phyloP scores from a whole-genome alignment of 371 early-diverging fungal species.

The Batrachochytrium dendrobatidis region DNA sequence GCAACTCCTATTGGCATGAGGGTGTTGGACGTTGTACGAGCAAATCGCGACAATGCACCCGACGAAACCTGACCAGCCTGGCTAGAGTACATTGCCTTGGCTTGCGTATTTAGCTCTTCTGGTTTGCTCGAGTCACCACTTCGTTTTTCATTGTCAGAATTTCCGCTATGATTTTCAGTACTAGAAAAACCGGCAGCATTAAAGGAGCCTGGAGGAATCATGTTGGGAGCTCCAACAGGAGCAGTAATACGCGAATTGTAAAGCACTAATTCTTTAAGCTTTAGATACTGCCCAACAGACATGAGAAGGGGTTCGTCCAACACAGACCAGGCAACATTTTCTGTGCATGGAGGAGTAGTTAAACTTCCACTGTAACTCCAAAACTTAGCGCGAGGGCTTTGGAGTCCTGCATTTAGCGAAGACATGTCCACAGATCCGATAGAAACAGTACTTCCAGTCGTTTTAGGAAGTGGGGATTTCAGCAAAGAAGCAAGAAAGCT shows the following conservation, averaged over 20 bases:
- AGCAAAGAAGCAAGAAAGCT: conserved; percentile 24
- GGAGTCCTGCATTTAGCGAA: conserved; percentile 1
- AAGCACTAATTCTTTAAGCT: conserved; percentile 19
- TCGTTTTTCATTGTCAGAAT: too few relatives aligned
- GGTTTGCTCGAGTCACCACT: too few relatives aligned
- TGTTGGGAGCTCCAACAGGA: not conserved
- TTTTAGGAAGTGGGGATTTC: conserved; percentile 12
- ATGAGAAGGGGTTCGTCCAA: conserved; percentile 22
- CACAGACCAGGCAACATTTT: conserved; percentile 39
- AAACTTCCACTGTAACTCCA: conserved; percentile 35
- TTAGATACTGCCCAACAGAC: conserved; percentile 20
- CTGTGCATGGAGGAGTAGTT: conserved; percentile 46
- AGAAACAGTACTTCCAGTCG: not conserved
- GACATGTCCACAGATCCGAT: conserved; percentile 13
- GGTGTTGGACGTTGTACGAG: too few relatives aligned
- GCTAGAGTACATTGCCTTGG: too few relatives aligned
- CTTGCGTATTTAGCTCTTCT: too few relatives aligned
- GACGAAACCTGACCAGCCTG: too few relatives aligned
- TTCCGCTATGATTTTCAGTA: too few relatives aligned
- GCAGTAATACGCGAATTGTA: conserved; percentile 32
- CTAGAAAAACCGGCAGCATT: not conserved
- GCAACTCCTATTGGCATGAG: too few relatives aligned
- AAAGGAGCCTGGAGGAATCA: not conserved
- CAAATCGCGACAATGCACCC: too few relatives aligned
- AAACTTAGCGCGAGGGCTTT: not conserved